Evolutionary conservation across 106 monocot species (phyloP).

Genomic region (Ottelia alismoides): DNA sequence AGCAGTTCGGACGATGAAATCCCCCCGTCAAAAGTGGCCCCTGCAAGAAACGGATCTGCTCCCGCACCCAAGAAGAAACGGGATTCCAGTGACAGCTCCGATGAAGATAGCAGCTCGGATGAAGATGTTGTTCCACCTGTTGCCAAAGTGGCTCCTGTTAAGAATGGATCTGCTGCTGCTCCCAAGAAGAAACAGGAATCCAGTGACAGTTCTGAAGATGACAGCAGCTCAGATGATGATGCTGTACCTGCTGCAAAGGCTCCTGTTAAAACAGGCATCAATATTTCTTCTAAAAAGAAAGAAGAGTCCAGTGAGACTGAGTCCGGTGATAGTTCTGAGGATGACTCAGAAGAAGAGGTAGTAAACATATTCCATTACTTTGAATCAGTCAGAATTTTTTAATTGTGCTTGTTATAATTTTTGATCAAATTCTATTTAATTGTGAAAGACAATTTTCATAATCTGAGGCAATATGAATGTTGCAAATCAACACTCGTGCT

Average conservation of each 20-base stretch:
- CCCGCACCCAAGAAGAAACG: too few species aligned
- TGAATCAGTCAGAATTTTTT: too few species aligned
- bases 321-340: slow-evolving; percentile 10
- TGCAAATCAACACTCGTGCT: not conserved
- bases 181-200: slow-evolving; percentile 1
- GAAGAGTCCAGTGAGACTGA: slow-evolving; percentile 7
- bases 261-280: too few species aligned
- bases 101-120: not conserved
- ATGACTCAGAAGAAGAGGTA: slow-evolving; percentile 12
- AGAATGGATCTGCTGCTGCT: not conserved
- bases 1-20: too few species aligned
- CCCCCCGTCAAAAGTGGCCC: too few species aligned
- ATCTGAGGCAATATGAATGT: not conserved
- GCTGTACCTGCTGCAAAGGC: too few species aligned
- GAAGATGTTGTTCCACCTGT: too few species aligned
- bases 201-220: slow-evolving; percentile 9
- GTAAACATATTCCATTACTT: not conserved
- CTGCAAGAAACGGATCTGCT: too few species aligned
- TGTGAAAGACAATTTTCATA: not conserved
- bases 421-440: not conserved
- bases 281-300: too few species aligned
- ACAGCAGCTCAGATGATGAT: not conserved
- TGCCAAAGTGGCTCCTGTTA: too few species aligned
- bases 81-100: too few species aligned
- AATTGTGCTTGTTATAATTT: not conserved